Evolutionary conservation across 2,329 filamentous ascomycete genomes (phyloP).

Genomic region (Penicillium brasilianum): DNA sequence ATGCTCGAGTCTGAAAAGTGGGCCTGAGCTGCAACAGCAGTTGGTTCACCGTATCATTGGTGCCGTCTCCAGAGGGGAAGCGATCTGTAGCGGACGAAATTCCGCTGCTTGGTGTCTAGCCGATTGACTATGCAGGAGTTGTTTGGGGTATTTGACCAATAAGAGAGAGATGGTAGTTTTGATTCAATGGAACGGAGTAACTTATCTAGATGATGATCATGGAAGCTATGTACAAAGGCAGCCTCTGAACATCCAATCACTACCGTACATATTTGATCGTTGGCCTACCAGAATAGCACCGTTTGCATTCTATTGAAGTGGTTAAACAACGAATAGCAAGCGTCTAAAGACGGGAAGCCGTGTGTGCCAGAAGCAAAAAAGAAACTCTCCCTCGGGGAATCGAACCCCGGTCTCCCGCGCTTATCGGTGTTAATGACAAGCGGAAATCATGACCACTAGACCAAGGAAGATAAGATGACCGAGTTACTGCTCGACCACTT

Average conservation of each 20-base stretch:
- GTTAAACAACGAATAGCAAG: not conserved
- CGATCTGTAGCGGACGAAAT: conserved; percentile 16
- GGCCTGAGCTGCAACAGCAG: conserved; percentile 4
- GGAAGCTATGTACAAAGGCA: not conserved
- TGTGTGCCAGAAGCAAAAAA: conserved; percentile 23
- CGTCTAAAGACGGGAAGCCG: not conserved
- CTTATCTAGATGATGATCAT: not conserved
- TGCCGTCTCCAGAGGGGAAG: not conserved
- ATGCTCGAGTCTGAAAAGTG: conserved; percentile 14
- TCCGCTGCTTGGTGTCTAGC: conserved; percentile 13
- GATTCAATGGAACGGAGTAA: no score
- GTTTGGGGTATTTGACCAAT: not conserved
- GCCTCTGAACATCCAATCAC: not conserved
- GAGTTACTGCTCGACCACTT: conserved; percentile 15
- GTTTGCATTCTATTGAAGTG: no score
- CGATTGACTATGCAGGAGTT: not conserved
- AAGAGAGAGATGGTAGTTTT: no score
- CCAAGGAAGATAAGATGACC: conserved; percentile 34
- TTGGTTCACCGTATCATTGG: conserved; percentile 5
- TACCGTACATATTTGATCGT: not conserved
- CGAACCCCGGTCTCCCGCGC: conserved; percentile 48
- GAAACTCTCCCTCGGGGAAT: conserved; percentile 44
- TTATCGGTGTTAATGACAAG: conserved; percentile 41
- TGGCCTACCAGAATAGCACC: not conserved
- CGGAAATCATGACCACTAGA: conserved; percentile 50